Evolutionary conservation across 208 protist species (phyloP).

Genomic region (Wallacemonas sp.): DNA sequence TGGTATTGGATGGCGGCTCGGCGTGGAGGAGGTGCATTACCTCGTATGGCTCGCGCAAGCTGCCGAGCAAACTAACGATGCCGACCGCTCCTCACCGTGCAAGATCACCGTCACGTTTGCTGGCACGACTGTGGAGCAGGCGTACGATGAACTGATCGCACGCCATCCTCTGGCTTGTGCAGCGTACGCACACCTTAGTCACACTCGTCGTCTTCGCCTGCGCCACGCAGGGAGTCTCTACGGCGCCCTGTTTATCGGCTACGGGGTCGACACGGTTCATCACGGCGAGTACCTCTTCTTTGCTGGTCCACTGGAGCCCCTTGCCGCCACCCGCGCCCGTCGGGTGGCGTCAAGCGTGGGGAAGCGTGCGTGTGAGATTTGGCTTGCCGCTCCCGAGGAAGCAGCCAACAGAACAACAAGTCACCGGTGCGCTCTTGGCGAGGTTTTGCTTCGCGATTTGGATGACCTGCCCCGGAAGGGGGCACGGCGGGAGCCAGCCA

Average conservation of each 20-base stretch:
- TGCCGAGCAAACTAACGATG: neutral
- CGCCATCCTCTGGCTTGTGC: slow-evolving; percentile 31
- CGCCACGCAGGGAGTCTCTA: slow-evolving; percentile 60
- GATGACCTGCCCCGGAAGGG: neutral
- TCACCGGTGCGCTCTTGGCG: too few species aligned
- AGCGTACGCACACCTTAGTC: slow-evolving; percentile 48
- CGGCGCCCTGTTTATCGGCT: slow-evolving; percentile 68
- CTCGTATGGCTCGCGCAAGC: slow-evolving; percentile 10
- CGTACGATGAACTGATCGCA: slow-evolving; percentile 11
- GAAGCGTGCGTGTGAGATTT: slow-evolving; percentile 34
- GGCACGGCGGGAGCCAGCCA: neutral
- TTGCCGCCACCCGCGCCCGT: slow-evolving; percentile 31
- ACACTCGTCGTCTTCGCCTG: slow-evolving; percentile 28
- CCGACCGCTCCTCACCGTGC: neutral
- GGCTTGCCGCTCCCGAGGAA: too few species aligned
- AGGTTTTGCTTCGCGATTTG: neutral
- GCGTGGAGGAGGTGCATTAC: slow-evolving; percentile 55
- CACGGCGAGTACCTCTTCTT: slow-evolving; percentile 66
- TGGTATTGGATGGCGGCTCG: slow-evolving; percentile 28
- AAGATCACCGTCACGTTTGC: slow-evolving; percentile 25
- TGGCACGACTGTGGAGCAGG: slow-evolving; percentile 2
- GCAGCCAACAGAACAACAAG: too few species aligned
- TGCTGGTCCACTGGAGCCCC: slow-evolving; percentile 34
- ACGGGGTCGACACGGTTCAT: slow-evolving; percentile 8
- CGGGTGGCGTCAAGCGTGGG: slow-evolving; percentile 59